Evolutionary conservation across 2,329 filamentous ascomycete genomes (phyloP).

Genomic region (Fusarium odoratissimum): DNA sequence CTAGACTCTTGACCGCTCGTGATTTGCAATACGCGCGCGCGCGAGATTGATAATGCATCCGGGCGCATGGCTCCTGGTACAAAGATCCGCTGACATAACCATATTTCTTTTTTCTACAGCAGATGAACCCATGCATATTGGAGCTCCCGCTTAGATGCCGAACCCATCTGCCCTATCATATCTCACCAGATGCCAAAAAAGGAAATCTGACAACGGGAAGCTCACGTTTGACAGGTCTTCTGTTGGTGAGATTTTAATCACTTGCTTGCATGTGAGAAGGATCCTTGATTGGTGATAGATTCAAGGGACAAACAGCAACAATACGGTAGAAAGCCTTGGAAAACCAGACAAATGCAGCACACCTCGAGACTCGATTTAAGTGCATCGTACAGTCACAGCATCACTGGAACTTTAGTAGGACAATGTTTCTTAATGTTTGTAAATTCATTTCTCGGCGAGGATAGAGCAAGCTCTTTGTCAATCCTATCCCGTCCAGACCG

Average conservation of each 20-base stretch:
- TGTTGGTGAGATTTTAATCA: background rate
- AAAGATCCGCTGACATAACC: conserved; percentile 10
- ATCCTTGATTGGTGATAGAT: background rate
- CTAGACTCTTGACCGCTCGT: background rate
- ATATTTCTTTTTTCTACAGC: background rate
- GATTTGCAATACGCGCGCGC: conserved; percentile 29
- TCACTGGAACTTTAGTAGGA: background rate
- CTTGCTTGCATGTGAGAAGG: background rate
- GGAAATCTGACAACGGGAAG: conserved; percentile 10
- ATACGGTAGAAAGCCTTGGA: background rate
- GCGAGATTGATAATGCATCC: background rate
- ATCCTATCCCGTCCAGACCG: conserved; percentile 11
- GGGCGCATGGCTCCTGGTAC: background rate
- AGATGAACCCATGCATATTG: background rate
- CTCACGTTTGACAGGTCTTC: background rate
- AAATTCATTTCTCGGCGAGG: conserved; percentile 5
- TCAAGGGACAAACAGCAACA: background rate
- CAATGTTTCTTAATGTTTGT: background rate
- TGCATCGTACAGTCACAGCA: background rate
- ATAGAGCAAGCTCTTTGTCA: conserved; percentile 16
- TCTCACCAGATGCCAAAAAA: conserved; percentile 10
- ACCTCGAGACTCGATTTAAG: background rate
- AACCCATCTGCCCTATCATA: conserved; percentile 15
- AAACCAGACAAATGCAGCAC: background rate
- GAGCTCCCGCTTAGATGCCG: conserved; percentile 1